phyloP scores from a whole-genome alignment of 2,329 filamentous ascomycete species.

The Aureobasidium mangrovei region DNA sequence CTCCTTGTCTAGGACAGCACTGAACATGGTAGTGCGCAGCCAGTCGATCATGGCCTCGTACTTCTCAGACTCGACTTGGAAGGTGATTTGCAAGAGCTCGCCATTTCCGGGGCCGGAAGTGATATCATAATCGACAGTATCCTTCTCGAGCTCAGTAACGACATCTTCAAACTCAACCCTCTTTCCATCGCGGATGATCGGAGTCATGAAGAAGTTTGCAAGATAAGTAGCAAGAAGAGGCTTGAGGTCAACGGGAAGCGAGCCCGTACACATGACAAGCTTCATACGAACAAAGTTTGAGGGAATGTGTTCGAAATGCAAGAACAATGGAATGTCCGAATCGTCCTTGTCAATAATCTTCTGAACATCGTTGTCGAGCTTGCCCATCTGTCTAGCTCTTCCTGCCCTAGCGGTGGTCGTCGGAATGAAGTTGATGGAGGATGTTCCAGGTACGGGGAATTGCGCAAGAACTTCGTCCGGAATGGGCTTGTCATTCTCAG shows the following conservation, averaged over 20 bases:
- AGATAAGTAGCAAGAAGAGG: constrained; percentile 77
- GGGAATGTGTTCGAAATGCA: constrained; percentile 94
- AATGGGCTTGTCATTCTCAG: constrained; percentile 80
- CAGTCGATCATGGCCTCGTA: constrained; percentile 75
- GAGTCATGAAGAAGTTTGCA: constrained; percentile 91
- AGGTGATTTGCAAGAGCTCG: constrained; percentile 71
- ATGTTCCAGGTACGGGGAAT: constrained; percentile 74
- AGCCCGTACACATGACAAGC: constrained; percentile 68
- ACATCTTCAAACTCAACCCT: constrained; percentile 83
- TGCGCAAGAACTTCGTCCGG: constrained; percentile 70
- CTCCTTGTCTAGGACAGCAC: constrained; percentile 75
- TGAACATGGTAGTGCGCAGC: constrained; percentile 78
- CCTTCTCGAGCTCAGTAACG: constrained; percentile 80
- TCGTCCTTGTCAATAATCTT: constrained; percentile 63
- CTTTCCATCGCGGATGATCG: constrained; percentile 67
- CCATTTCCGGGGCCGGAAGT: constrained; percentile 63
- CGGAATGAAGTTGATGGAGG: constrained; percentile 91
- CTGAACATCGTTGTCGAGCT: constrained; percentile 61
- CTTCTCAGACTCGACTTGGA: constrained; percentile 82
- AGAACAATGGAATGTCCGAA: constrained; percentile 63
- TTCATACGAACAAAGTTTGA: constrained; percentile 87
- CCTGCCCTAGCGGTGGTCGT: constrained; percentile 79
- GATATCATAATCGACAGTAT: constrained; percentile 78
- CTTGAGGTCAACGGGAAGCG: constrained; percentile 71
- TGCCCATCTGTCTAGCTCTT: constrained; percentile 61